Evolutionary conservation across 495 filamentous ascomycete genomes (phyloP).

Genomic region (Staphylotrichum tortipilum): DNA sequence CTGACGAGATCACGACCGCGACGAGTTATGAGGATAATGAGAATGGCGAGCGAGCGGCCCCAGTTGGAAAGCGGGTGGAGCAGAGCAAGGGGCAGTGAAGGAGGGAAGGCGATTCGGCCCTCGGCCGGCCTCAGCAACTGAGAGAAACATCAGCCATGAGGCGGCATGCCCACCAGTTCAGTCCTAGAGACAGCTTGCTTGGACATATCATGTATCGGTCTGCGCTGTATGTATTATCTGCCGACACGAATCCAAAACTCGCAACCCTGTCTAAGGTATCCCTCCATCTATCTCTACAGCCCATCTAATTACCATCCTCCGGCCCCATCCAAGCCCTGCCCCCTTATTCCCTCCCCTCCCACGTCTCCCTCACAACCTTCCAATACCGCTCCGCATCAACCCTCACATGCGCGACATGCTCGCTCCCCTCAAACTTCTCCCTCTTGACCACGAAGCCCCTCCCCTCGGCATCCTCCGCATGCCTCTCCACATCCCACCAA

Average conservation of each 20-base stretch:
- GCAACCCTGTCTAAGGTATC: too few relatives aligned
- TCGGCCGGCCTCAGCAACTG: too few relatives aligned
- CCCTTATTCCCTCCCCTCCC: constrained; percentile 20
- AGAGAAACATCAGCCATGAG: too few relatives aligned
- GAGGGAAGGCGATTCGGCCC: too few relatives aligned
- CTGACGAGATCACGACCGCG: constrained; percentile 1
- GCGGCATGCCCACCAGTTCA: too few relatives aligned
- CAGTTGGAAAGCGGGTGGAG: neutral
- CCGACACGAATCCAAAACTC: neutral
- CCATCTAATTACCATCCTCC: too few relatives aligned
- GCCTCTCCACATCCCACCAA: constrained; percentile 32
- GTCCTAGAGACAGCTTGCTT: too few relatives aligned
- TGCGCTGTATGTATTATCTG: neutral
- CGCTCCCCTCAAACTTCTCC: constrained; percentile 30
- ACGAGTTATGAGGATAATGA: neutral
- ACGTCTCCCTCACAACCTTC: constrained; percentile 28
- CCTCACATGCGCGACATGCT: constrained; percentile 37
- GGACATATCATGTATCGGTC: too few relatives aligned
- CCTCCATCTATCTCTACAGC: too few relatives aligned
- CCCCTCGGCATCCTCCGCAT: constrained; percentile 25
- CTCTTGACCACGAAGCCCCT: constrained; percentile 25
- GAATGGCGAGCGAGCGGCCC: neutral
- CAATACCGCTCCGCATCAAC: constrained; percentile 35
- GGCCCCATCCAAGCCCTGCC: too few relatives aligned
- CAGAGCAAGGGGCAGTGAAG: neutral